Conservation (phyloP, 2,329 filamentous ascomycete species). For the Byssothecium circinans region DNA sequence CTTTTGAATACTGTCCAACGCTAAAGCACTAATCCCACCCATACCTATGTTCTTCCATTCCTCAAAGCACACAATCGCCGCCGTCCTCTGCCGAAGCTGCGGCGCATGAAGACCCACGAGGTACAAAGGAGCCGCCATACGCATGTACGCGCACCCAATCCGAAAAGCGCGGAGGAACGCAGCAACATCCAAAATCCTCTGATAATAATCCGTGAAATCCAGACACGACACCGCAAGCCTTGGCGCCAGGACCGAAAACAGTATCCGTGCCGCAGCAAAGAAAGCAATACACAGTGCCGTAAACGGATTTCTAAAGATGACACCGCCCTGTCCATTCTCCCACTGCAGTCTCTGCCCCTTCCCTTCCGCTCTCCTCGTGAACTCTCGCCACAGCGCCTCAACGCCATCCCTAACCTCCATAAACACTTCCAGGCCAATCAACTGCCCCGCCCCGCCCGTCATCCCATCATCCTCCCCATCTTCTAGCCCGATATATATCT, state of each 20-base stretch:
- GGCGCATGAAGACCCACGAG: conserved; percentile 31
- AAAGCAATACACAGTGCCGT: conserved; percentile 30
- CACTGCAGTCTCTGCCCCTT: conserved; percentile 9
- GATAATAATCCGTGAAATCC: conserved; percentile 16
- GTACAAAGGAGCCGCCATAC: conserved; percentile 33
- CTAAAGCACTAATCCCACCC: conserved; percentile 32
- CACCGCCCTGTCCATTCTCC: conserved; percentile 3
- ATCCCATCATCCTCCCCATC: conserved; percentile 1
- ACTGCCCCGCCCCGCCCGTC: not conserved
- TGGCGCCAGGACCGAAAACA: conserved; percentile 19
- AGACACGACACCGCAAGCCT: conserved; percentile 7
- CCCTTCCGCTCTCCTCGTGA: conserved; percentile 8
- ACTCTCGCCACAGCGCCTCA: conserved; percentile 26
- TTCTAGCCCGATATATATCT: conserved; percentile 13
- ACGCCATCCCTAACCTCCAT: conserved; percentile 13
- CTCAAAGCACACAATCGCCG: conserved; percentile 22
- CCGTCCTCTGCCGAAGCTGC: conserved; percentile 12
- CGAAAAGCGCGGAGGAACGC: conserved; percentile 19
- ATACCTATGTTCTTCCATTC: conserved; percentile 24
- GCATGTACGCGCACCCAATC: conserved; percentile 35
- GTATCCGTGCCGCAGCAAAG: conserved; percentile 22
- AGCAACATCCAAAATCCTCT: conserved; percentile 25
- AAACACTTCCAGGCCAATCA: conserved; percentile 13
- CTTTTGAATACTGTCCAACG: conserved; percentile 20
- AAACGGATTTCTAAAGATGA: conserved; percentile 23